A percentile compares a stretch with the other conserved stretches of the same genome.
These are phyloP conservation scores for Calvatia gigantea DNA, from an alignment of 768 basidiomycete species.

Conservation along the genomic window DNA sequence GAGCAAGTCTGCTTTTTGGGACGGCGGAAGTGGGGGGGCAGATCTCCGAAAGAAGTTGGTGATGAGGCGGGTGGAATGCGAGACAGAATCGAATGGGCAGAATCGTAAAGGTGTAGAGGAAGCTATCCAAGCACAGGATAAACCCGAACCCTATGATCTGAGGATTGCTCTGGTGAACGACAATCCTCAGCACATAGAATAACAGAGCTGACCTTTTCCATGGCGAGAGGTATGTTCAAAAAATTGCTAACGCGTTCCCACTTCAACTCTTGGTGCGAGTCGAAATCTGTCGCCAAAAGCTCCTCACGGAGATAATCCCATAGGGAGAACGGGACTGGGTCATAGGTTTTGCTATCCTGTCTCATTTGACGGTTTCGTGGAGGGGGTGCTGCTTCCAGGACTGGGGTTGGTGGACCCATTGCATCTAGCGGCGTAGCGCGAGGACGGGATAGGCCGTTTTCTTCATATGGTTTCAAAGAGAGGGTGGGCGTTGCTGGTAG, in stretches of 20 bases:
- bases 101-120: constrained; percentile 97
- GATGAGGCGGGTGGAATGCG: constrained; percentile 55
- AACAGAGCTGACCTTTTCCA: constrained; percentile 77
- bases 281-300: constrained; percentile 87
- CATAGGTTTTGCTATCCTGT: constrained; percentile 5
- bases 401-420: constrained; percentile 15
- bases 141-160: constrained; percentile 93
- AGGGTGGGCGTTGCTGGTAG: constrained; percentile 71
- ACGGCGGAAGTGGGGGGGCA: constrained; percentile 63
- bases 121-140: constrained; percentile 92
- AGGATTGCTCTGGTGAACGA: not conserved
- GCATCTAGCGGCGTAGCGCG: constrained; percentile 26
- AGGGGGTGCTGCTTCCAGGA: constrained; percentile 19
- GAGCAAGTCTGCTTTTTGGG: constrained; percentile 93
- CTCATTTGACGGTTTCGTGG: constrained; percentile 18
- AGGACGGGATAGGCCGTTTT: constrained; percentile 21
- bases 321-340: constrained; percentile 61
- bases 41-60: constrained; percentile 46
- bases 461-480: constrained; percentile 34
- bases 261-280: constrained; percentile 90
- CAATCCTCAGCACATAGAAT: not conserved
- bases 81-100: constrained; percentile 84
- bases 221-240: constrained; percentile 83
- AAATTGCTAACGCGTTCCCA: constrained; percentile 98
- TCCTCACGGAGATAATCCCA: constrained; percentile 94